A percentile compares a stretch with the other conserved stretches of the same genome.
phyloP scores from a whole-genome alignment of 768 basidiomycete species.

The Termitomyces sp. region DNA sequence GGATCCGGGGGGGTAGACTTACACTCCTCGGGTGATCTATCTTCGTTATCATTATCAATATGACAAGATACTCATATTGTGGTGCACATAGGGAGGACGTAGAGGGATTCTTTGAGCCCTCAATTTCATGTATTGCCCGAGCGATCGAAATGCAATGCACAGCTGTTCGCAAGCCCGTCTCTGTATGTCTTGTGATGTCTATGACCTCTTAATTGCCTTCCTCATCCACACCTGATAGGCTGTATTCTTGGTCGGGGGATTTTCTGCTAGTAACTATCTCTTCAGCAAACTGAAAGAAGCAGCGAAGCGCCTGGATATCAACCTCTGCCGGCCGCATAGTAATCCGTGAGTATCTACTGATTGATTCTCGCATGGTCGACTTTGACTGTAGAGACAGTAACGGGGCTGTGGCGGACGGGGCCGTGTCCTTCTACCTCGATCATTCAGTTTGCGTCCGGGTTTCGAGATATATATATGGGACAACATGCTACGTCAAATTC shows the following conservation, averaged over 20 bases:
- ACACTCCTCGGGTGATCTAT: too few species aligned
- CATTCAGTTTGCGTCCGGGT: conserved; percentile 20
- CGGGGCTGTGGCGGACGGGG: conserved; percentile 27
- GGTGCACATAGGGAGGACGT: background rate
- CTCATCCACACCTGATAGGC: conserved; percentile 18
- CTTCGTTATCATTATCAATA: background rate
- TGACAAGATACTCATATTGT: too few species aligned
- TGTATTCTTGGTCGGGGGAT: conserved; percentile 51
- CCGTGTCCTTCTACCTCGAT: conserved; percentile 22
- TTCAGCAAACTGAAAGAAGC: conserved; percentile 33
- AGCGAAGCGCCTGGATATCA: conserved; percentile 31
- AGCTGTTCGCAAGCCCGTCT: background rate
- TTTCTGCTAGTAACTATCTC: conserved; percentile 54
- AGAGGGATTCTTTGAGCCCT: background rate
- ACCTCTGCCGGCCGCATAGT: conserved; percentile 44
- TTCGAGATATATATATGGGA: conserved; percentile 20
- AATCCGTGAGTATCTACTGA: conserved; percentile 39
- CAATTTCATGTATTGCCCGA: background rate
- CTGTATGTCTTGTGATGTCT: background rate
- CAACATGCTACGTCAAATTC: background rate
- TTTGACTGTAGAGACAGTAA: conserved; percentile 12
- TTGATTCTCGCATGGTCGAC: background rate
- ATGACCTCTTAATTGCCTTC: background rate
- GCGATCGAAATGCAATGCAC: background rate
- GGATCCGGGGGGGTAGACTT: too few species aligned